These are phyloP conservation scores for Fusarium sp. DNA, from an alignment of 2,329 filamentous ascomycete species.

Conservation along the genomic window DNA sequence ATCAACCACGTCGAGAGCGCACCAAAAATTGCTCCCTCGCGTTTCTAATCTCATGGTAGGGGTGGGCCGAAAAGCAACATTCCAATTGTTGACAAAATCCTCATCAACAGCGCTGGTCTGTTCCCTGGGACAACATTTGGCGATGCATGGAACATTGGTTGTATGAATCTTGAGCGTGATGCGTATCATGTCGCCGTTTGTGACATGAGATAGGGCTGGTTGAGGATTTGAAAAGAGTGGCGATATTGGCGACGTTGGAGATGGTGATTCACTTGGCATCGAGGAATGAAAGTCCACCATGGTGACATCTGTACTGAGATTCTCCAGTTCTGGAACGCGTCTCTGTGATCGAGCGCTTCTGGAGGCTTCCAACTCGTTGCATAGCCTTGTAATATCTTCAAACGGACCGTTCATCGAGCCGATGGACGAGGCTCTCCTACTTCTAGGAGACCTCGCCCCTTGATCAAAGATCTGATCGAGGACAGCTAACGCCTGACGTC, in stretches of 20 bases:
- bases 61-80: constrained; percentile 8
- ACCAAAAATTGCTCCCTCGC: constrained; percentile 23
- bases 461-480: constrained; percentile 20
- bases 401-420: constrained; percentile 9
- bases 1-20: constrained; percentile 25
- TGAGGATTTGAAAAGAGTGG: constrained; percentile 3
- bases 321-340: neutral
- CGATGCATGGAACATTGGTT: constrained; percentile 27
- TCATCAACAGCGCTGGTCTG: constrained; percentile 22
- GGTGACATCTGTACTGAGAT: neutral
- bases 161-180: constrained; percentile 25
- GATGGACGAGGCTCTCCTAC: neutral
- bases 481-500: constrained; percentile 8
- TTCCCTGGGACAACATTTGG: constrained; percentile 25
- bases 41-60: constrained; percentile 12
- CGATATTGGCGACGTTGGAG: constrained; percentile 19
- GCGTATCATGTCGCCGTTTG: constrained; percentile 32
- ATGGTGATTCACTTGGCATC: constrained; percentile 15
- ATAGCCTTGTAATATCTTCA: neutral
- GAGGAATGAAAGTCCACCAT: neutral
- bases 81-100: constrained; percentile 23
- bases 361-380: neutral
- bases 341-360: neutral
- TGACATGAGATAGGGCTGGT: constrained; percentile 16
- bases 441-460: constrained; percentile 19